Evolutionary conservation across 140 eudicot genomes (phyloP), one percentile per base, ranked within the genome.

Genomic region (Cichorium intybus): DNA sequence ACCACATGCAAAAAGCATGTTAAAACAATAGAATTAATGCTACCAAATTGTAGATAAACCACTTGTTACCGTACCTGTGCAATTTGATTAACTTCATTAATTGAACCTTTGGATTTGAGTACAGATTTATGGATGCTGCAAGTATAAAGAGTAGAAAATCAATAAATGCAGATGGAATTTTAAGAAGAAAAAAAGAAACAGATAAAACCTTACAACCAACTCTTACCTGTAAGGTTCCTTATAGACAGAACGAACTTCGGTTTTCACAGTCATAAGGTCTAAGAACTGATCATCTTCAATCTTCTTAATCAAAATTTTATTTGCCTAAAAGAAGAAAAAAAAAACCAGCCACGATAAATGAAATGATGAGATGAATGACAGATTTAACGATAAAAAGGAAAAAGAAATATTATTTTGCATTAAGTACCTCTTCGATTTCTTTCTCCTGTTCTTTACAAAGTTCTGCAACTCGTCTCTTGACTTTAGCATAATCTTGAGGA

Each of bases 151-250:
- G 7, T 33, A 34, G 61, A 63, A 68, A 53, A 26, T 33, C 39
- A 52, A 33, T 45, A 53, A 56, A 53, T 15, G 60, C 62, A 49
- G 28, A 34, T 34, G 62, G 24, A 65, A 28, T 45, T 43, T 68
- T 50, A 34, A 67, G 21, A 62, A 17, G 15, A 17, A 22, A 61
- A 23, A 27, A 39, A 14, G 2, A 47, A 31, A 48, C 0, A 69
- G 43, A 47, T 2, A 53, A n/a, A n/a, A n/a, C n/a, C n/a, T n/a
- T n/a, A n/a, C n/a, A n/a, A n/a, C n/a, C 17, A 49, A 24, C 35
- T 23, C 16, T 64, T 63, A 93, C 99, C 99, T 88, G 88, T 93
- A 93, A 58, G 99, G 99, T 75, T 93, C 99, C 87, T 89, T 85
- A 66, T 84, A 86, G 74, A 82, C 85, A 41, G 97, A 79, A 60